Evolutionary conservation across 257 asterid species (phyloP).

Genomic region (Rhazya stricta): DNA sequence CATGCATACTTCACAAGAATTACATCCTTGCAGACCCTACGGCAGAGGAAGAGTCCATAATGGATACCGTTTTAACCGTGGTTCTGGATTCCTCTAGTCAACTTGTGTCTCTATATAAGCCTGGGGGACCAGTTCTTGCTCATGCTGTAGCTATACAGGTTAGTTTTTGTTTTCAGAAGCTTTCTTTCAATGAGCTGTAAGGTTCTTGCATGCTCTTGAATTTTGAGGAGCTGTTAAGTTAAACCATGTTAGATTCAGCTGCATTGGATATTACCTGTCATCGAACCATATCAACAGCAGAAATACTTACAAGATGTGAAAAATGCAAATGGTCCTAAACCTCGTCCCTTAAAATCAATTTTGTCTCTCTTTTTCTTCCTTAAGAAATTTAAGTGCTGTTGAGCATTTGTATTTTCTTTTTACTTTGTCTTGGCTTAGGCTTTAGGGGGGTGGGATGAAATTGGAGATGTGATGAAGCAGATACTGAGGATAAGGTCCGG

Average conservation of each 20-base stretch:
- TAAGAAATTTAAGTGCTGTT: neutral
- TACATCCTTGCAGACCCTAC: slow-evolving; percentile 95
- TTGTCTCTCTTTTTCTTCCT: neutral
- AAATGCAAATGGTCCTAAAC: neutral
- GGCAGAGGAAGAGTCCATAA: slow-evolving; percentile 87
- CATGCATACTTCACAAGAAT: slow-evolving; percentile 82
- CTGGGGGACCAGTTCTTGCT: slow-evolving; percentile 86
- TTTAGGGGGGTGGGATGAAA: neutral
- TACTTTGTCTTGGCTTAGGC: neutral
- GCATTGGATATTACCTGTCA: neutral
- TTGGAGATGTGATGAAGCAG: neutral
- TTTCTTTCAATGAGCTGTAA: neutral
- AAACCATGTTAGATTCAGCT: neutral
- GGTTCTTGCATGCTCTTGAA: neutral
- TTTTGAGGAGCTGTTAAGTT: neutral
- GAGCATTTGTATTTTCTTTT: neutral
- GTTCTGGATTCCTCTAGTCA: slow-evolving; percentile 71
- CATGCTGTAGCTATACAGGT: slow-evolving; percentile 69
- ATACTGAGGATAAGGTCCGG: neutral
- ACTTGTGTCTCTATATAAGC: slow-evolving; percentile 77
- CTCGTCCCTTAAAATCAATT: neutral
- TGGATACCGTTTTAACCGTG: slow-evolving; percentile 78
- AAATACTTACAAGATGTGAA: neutral
- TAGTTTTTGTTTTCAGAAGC: slow-evolving; percentile 14
- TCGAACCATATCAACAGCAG: neutral